Evolutionary conservation across 2,329 filamentous ascomycete genomes (phyloP), one percentile per base, ranked within the genome.

Genomic region (Camptophora hylomeconis): DNA sequence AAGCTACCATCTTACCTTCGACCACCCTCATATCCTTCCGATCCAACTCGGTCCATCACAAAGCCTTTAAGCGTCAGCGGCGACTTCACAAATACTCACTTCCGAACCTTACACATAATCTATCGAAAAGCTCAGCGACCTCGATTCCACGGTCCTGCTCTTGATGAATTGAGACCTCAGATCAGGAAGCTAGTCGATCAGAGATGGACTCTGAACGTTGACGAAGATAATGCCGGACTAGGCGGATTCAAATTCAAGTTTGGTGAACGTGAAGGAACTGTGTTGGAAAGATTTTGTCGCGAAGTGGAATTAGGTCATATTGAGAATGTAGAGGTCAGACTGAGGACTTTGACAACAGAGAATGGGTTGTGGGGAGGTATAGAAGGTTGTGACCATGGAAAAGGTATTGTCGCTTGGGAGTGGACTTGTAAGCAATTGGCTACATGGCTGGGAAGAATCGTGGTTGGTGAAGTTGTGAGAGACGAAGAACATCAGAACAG

Each of bases 121-220:
- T 40, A 42, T 30, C 34, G 36, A 26, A 45, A 45, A 37, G 43
- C 44, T 2, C 31, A 37, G 13, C 38, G 36, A 9, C 35, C 40
- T 4, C 36, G 37, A 22, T 44, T 43, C 32, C 41, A 40, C 26
- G 35, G 28, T 3, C 40, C 41, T 8, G 9, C 30, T 5, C 26
- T 15, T 12, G n/a, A 27, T 7, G 22, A 24, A 14, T 37, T 44
- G 11, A 36, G 41, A 7, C 32, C 34, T 7, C 30, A 33, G 5
- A 29, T 44, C 19, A 27, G 24, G 4, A 27, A 25, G 4, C 25
- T 44, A 7, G 11, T 29, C 3, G 35, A 84, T 58, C 73, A 80
- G 45, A 62, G 69, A 36, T 86, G 80, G 79, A 86, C 87, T 51
- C 55, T 67, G 28, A 79, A 86, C 52, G 54, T 87, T 17, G 68